Conservation (phyloP, 495 filamentous ascomycete genomes). For the Xylaria scruposa region DNA sequence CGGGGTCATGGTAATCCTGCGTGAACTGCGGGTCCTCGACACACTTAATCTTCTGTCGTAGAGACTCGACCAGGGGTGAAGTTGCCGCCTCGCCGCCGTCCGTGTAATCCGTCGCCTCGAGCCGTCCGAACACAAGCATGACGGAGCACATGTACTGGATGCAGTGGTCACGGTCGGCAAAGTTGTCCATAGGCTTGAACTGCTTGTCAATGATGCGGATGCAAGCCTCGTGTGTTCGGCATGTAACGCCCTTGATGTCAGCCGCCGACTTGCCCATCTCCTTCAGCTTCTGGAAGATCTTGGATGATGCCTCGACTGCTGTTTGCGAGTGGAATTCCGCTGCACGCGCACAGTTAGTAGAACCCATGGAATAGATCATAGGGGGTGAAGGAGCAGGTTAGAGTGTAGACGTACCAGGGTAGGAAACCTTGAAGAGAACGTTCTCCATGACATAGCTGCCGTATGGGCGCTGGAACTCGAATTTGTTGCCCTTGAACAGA, state of each 20-base stretch:
- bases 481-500: conserved; percentile 92
- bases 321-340: conserved; percentile 99
- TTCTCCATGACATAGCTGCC: conserved; percentile 99
- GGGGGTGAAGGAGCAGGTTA: background rate
- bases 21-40: conserved; percentile 97
- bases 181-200: conserved; percentile 99
- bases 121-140: conserved; percentile 92
- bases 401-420: conserved; percentile 69
- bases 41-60: conserved; percentile 90
- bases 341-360: conserved; percentile 36
- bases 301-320: conserved; percentile 91
- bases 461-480: conserved; percentile 93
- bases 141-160: conserved; percentile 99
- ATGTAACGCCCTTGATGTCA: conserved; percentile 91
- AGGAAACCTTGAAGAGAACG: conserved; percentile 98
- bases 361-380: background rate
- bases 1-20: conserved; percentile 88
- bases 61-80: conserved; percentile 83
- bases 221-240: conserved; percentile 97
- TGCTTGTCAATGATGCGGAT: conserved; percentile 99
- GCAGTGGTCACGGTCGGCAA: conserved; percentile 98
- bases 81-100: conserved; percentile 91
- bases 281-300: conserved; percentile 81
- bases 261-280: conserved; percentile 86
- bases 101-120: conserved; percentile 89